Conservation (phyloP, 1,284 basidiomycete species). For the Ustilago shanxiensis region DNA sequence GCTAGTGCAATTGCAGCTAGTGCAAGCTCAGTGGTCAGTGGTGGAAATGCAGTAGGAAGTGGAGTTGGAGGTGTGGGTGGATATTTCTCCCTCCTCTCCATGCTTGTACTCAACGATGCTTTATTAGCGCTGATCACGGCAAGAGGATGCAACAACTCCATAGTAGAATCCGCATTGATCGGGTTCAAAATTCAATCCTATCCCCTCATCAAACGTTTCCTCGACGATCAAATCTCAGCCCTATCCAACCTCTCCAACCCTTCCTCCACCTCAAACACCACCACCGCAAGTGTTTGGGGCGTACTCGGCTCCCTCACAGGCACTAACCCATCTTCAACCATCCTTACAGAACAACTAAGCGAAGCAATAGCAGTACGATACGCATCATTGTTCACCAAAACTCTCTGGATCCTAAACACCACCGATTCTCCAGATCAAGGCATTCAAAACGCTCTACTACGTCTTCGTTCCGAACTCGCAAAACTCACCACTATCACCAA, state of each 20-base stretch:
- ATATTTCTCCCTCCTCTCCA: conserved; percentile 52
- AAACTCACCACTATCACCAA: conserved; percentile 8
- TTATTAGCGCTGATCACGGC: conserved; percentile 29
- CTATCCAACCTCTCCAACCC: conserved; percentile 24
- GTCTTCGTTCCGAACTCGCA: conserved; percentile 20
- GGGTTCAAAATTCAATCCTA: conserved; percentile 59
- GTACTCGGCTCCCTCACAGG: conserved; percentile 9
- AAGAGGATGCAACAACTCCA: conserved; percentile 39
- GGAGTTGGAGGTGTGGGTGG: background rate
- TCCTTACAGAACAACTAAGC: background rate
- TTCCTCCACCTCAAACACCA: background rate
- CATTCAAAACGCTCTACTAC: conserved; percentile 17
- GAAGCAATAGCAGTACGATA: conserved; percentile 30
- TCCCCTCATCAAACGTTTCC: conserved; percentile 52
- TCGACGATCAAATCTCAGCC: conserved; percentile 57
- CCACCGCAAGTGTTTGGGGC: conserved; percentile 4
- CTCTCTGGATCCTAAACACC: conserved; percentile 23
- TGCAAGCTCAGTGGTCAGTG: conserved; percentile 6
- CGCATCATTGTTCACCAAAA: conserved; percentile 34
- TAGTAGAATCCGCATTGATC: conserved; percentile 56
- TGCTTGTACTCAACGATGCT: conserved; percentile 49
- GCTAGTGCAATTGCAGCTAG: conserved; percentile 6
- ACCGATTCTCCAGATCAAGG: conserved; percentile 14
- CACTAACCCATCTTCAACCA: background rate
- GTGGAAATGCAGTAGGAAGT: background rate